Percentiles rank a stretch among this genome's conserved stretches.
Evolutionary conservation across 768 basidiomycete species (phyloP).

Genomic region (Auriscalpium orientale): DNA sequence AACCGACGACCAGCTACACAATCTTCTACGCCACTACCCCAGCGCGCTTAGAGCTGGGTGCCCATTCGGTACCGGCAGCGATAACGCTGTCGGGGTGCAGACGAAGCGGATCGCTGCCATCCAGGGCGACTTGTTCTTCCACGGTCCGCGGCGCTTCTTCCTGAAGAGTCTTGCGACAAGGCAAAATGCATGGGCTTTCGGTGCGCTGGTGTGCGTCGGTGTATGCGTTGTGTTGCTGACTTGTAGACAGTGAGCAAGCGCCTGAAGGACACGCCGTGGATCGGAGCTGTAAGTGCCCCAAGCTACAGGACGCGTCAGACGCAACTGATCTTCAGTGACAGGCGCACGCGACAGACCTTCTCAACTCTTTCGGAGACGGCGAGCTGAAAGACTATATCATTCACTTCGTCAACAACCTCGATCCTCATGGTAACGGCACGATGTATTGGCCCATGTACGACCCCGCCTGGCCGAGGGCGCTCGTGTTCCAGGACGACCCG

Average conservation of each 20-base stretch:
- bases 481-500: no score
- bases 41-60: constrained; percentile 17
- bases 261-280: constrained; percentile 18
- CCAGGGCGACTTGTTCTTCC: constrained; percentile 29
- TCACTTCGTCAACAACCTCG: constrained; percentile 18
- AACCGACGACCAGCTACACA: constrained; percentile 3
- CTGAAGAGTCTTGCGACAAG: constrained; percentile 23
- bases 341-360: constrained; percentile 4
- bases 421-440: constrained; percentile 19
- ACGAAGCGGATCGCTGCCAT: constrained; percentile 33
- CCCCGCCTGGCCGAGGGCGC: no score
- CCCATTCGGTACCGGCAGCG: constrained; percentile 20
- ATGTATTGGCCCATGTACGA: constrained; percentile 9
- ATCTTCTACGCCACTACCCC: constrained; percentile 10
- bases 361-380: not conserved
- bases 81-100: constrained; percentile 22
- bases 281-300: constrained; percentile 19
- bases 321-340: not conserved
- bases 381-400: constrained; percentile 14
- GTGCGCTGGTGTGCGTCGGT: constrained; percentile 17
- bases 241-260: constrained; percentile 26
- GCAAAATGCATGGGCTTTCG: constrained; percentile 27
- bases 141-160: constrained; percentile 29
- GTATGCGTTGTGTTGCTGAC: not conserved
- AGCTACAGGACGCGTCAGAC: constrained; percentile 8